Evolutionary conservation across 441 rosid species (phyloP).

Genomic region (Cnidoscolus chayamansa): DNA sequence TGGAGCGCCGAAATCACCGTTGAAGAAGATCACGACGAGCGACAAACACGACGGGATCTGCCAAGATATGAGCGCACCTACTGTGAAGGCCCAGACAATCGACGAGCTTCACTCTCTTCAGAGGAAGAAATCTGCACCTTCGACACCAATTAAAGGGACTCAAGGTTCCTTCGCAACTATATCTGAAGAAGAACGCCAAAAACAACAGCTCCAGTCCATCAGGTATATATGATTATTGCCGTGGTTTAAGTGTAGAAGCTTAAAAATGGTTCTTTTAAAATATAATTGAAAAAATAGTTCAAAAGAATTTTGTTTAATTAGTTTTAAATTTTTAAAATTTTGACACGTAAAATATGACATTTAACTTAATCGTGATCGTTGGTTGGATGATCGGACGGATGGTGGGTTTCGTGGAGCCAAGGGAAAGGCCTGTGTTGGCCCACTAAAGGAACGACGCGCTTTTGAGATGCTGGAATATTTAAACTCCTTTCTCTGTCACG

Average conservation of each 20-base stretch:
- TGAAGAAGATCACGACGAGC: slow-evolving; percentile 59
- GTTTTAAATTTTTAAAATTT: too few species aligned
- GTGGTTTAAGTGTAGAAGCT: too few species aligned
- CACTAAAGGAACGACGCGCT: neutral
- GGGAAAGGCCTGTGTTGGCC: neutral
- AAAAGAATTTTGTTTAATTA: neutral
- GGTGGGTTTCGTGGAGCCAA: neutral
- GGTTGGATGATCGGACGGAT: neutral
- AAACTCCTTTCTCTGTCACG: neutral
- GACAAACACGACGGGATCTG: slow-evolving; percentile 42
- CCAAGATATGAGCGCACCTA: slow-evolving; percentile 62
- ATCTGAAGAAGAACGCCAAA: slow-evolving; percentile 65
- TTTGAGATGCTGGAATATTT: slow-evolving; percentile 3
- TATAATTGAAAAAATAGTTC: neutral
- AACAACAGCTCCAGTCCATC: slow-evolving; percentile 80
- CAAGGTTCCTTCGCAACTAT: slow-evolving; percentile 44
- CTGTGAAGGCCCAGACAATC: slow-evolving; percentile 67
- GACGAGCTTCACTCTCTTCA: slow-evolving; percentile 85
- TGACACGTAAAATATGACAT: too few species aligned
- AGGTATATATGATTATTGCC: slow-evolving; percentile 32
- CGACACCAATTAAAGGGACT: slow-evolving; percentile 48
- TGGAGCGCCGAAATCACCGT: slow-evolving; percentile 14
- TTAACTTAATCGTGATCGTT: neutral
- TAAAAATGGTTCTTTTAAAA: too few species aligned
- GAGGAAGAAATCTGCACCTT: slow-evolving; percentile 70